Evolutionary conservation across 2,329 filamentous ascomycete genomes (phyloP).

Genomic region (Thelonectria rubi): DNA sequence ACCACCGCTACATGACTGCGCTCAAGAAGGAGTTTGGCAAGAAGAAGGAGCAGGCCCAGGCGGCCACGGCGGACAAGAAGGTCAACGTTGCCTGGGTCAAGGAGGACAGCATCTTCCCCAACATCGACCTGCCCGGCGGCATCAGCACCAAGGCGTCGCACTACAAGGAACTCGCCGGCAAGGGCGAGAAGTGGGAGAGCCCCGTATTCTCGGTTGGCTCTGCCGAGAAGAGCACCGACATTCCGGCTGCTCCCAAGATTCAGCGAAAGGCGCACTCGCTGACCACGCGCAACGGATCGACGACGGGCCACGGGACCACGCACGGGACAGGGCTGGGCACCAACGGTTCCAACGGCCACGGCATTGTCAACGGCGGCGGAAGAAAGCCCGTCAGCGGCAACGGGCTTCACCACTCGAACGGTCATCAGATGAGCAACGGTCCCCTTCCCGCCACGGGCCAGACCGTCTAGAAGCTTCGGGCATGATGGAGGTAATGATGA

Average conservation of each 20-base stretch:
- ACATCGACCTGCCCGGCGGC: conserved; percentile 81
- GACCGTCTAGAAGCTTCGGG: conserved; percentile 28
- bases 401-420: conserved; percentile 25
- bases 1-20: conserved; percentile 82
- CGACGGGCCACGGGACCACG: conserved; percentile 23
- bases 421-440: conserved; percentile 31
- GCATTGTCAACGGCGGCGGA: conserved; percentile 3
- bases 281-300: conserved; percentile 1
- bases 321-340: conserved; percentile 15
- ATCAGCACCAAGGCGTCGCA: conserved; percentile 94
- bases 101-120: conserved; percentile 88
- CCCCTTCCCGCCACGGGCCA: conserved; percentile 27
- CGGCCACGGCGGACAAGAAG: conserved; percentile 70
- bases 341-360: conserved; percentile 31
- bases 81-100: conserved; percentile 67
- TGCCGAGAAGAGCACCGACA: conserved; percentile 75
- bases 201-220: conserved; percentile 89
- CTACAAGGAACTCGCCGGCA: conserved; percentile 85
- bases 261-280: conserved; percentile 53
- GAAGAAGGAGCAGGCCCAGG: conserved; percentile 80
- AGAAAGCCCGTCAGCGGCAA: conserved; percentile 25
- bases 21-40: conserved; percentile 77
- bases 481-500: background rate
- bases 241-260: conserved; percentile 69
- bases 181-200: conserved; percentile 94